These are phyloP conservation scores for Macroventuria anomochaeta DNA, from an alignment of 2,329 filamentous ascomycete genomes.

Conservation along the genomic window DNA sequence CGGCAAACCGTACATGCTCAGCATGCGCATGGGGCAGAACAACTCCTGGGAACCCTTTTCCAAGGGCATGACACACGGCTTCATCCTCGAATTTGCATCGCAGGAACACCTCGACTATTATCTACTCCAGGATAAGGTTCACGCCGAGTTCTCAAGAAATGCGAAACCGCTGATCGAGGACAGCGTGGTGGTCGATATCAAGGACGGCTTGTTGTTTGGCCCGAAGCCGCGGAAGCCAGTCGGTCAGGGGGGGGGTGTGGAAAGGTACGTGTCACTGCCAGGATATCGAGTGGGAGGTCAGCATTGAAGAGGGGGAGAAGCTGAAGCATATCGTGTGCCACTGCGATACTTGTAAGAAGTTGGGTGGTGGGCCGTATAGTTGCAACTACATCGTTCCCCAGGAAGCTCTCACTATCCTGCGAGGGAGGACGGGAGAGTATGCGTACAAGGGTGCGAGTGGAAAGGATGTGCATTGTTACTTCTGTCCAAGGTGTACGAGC, in stretches of 20 bases:
- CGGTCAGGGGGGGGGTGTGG: slow-evolving; percentile 15
- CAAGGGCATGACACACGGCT: slow-evolving; percentile 47
- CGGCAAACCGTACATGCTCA: slow-evolving; percentile 41
- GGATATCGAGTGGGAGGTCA: slow-evolving; percentile 32
- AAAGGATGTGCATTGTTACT: slow-evolving; percentile 48
- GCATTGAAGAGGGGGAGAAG: slow-evolving; percentile 30
- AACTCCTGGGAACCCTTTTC: slow-evolving; percentile 40
- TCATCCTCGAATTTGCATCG: slow-evolving; percentile 43
- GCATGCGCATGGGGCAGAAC: slow-evolving; percentile 44
- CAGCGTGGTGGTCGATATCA: slow-evolving; percentile 43
- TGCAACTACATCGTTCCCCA: slow-evolving; percentile 47
- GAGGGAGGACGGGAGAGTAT: slow-evolving; percentile 36
- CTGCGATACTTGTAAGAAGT: slow-evolving; percentile 46
- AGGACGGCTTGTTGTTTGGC: slow-evolving; percentile 43
- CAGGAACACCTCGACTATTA: slow-evolving; percentile 47
- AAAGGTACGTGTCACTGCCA: slow-evolving; percentile 45
- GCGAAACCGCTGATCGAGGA: slow-evolving; percentile 44
- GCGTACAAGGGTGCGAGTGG: slow-evolving; percentile 44
- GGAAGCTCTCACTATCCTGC: slow-evolving; percentile 34
- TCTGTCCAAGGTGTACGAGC: slow-evolving; percentile 48
- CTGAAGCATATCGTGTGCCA: slow-evolving; percentile 44
- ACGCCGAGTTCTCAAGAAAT: slow-evolving; percentile 36
- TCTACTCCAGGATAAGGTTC: slow-evolving; percentile 39
- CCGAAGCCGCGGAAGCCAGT: slow-evolving; percentile 28
- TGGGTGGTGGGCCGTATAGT: slow-evolving; percentile 45